Evolutionary conservation across 768 basidiomycete species (phyloP).

Genomic region (Cubamyces sp.): DNA sequence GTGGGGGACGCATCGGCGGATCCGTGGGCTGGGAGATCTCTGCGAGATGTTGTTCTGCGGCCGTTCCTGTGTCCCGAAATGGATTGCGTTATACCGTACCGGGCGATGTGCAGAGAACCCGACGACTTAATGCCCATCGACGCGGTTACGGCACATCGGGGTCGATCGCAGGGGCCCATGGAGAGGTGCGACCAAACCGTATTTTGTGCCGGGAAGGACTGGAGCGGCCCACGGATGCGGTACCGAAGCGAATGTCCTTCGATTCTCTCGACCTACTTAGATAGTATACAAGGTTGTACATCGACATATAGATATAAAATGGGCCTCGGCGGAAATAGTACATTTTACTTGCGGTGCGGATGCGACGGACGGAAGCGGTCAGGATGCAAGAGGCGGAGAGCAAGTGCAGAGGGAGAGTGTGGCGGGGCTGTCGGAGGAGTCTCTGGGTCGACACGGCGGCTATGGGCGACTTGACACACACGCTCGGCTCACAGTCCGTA

Average conservation of each 20-base stretch:
- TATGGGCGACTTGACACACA: slow-evolving; percentile 6
- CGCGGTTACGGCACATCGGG: slow-evolving; percentile 25
- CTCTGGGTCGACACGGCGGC: not conserved
- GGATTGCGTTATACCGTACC: slow-evolving; percentile 13
- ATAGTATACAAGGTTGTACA: slow-evolving; percentile 30
- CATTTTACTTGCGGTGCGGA: slow-evolving; percentile 20
- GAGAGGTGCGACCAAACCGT: slow-evolving; percentile 13
- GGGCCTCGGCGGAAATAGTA: slow-evolving; percentile 18
- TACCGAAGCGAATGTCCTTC: slow-evolving; percentile 20
- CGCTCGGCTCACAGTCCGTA: slow-evolving; percentile 46
- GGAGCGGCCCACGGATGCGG: slow-evolving; percentile 18
- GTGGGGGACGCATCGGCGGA: not conserved
- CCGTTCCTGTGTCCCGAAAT: slow-evolving; percentile 8
- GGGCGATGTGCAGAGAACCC: slow-evolving; percentile 7
- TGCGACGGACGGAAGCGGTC: slow-evolving; percentile 1
- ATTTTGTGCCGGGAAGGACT: slow-evolving; percentile 9
- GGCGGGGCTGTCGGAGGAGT: not conserved
- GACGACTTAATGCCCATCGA: slow-evolving; percentile 2
- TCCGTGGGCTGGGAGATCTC: slow-evolving; percentile 4
- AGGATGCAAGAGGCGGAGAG: slow-evolving; percentile 4
- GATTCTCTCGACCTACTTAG: slow-evolving; percentile 18
- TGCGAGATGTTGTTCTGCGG: slow-evolving; percentile 11
- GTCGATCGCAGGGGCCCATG: slow-evolving; percentile 8
- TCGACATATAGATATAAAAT: slow-evolving; percentile 25
- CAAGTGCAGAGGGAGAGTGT: not conserved